Evolutionary conservation across 2,329 filamentous ascomycete genomes (phyloP).

Genomic region (Penicillium brevicompactum): DNA sequence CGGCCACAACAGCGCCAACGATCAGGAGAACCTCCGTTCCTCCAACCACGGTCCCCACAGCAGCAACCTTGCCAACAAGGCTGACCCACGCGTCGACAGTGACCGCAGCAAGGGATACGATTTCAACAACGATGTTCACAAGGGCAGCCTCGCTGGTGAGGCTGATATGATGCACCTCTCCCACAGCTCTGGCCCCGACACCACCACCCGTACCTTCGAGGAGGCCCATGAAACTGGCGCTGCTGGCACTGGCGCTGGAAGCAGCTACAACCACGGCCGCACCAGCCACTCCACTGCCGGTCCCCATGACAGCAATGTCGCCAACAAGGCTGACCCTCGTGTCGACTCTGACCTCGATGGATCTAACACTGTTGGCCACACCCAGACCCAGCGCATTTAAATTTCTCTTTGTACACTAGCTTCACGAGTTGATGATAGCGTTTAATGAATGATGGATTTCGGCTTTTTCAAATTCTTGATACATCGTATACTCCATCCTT

Average conservation of each 20-base stretch:
- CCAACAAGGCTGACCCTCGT: constrained; percentile 4
- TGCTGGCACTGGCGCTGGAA: constrained; percentile 9
- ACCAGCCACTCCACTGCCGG: constrained; percentile 11
- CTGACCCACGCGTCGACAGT: constrained; percentile 5
- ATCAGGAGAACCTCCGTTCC: not conserved
- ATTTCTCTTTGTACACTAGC: not conserved
- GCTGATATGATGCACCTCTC: constrained; percentile 11
- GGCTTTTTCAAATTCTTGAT: not conserved
- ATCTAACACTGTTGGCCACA: constrained; percentile 14
- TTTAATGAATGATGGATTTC: not conserved
- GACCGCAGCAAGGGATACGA: constrained; percentile 11
- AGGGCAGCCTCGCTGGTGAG: constrained; percentile 14
- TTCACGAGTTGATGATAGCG: not conserved
- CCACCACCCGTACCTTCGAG: constrained; percentile 22
- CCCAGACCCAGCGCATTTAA: constrained; percentile 12
- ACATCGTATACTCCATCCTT: not conserved
- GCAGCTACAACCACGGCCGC: constrained; percentile 16
- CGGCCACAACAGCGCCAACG: not conserved
- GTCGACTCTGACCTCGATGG: constrained; percentile 24
- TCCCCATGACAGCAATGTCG: constrained; percentile 17
- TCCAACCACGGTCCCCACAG: not conserved
- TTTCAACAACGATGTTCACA: constrained; percentile 18
- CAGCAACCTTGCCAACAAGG: not conserved
- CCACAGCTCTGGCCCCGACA: constrained; percentile 12
- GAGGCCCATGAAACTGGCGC: constrained; percentile 14